Conservation (phyloP, 2,329 filamentous ascomycete genomes). For the Trichoderma semiorbis region DNA sequence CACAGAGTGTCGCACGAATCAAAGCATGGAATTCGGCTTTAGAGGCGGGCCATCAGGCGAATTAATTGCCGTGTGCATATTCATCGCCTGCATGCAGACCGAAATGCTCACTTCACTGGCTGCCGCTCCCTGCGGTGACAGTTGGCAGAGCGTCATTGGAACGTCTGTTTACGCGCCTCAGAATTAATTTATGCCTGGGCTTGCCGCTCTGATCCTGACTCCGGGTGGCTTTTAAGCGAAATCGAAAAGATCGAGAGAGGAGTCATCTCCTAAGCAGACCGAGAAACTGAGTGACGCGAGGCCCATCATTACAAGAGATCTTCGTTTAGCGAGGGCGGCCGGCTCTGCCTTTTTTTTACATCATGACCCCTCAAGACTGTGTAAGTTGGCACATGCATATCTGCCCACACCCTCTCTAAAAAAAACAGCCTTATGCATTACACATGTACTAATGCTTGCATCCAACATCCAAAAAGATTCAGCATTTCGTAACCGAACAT, state of each 20-base stretch:
- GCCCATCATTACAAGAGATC: background rate
- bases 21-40: background rate
- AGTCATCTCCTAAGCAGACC: background rate
- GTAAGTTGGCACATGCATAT: background rate
- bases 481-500: background rate
- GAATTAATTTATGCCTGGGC: background rate
- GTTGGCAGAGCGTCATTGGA: slow-evolving; percentile 13
- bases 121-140: slow-evolving; percentile 7
- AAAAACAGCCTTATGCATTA: background rate
- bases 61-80: slow-evolving; percentile 2
- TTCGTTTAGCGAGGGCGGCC: background rate
- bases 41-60: background rate
- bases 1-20: slow-evolving; percentile 1
- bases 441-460: background rate
- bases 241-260: background rate
- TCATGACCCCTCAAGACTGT: slow-evolving; percentile 1
- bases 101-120: slow-evolving; percentile 5
- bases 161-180: background rate
- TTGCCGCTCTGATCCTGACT: background rate
- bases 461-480: background rate
- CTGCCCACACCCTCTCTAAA: background rate
- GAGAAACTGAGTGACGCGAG: background rate
- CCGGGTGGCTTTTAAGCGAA: background rate
- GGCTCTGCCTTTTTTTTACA: background rate
- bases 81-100: slow-evolving; percentile 10